Base-by-base conservation (phyloP, 208 protist species). In the Wallacemonas sp. region DNA sequence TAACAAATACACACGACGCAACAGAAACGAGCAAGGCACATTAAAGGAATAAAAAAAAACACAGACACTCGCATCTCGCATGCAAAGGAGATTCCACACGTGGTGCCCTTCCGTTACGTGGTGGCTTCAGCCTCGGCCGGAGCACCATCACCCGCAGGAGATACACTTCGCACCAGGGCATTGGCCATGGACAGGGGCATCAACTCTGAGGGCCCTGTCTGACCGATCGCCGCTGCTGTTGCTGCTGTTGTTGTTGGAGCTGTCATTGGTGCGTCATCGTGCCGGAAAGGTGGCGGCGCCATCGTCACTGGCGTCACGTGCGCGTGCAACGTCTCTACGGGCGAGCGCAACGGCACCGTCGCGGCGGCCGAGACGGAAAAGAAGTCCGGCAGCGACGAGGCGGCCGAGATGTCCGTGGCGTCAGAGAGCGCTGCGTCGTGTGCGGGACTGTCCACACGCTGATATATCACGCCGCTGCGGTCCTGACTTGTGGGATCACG, bases 1-100 rank as follows among this genome's bases (percentile, higher is more conserved):
- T 11, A 41, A 64, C 57, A n/a, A 61, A 36, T 5, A 41, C 28
- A 16, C 22, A 41, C 23, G 54, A 63, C 36, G 44, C 22, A 41
- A 64, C 57, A n/a, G 39, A 36, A 3, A 41, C 28, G 18, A 25
- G 23, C 23, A 29, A 63, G 18, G 44, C 11, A 49, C 4, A 25
- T 11, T 31, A 32, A 32, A 28, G 55, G 41, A 22, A 44, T 41
- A 25, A 62, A 10, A n/a, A 46, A 50, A 23, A 49, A 65, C 41
- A 22, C 20, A 65, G 22, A 3, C 5, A 33, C 12, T 31, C 5
- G n/a, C 49, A 25, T 26, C n/a, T n/a, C n/a, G n/a, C n/a, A n/a
- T n/a, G n/a, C n/a, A n/a, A n/a, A n/a, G n/a, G n/a, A n/a, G n/a
- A n/a, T n/a, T n/a, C n/a, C n/a, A n/a, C n/a, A n/a, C n/a, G n/a